Conservation (phyloP, 495 filamentous ascomycete genomes). For the Hypoxylon lienhwacheense region DNA sequence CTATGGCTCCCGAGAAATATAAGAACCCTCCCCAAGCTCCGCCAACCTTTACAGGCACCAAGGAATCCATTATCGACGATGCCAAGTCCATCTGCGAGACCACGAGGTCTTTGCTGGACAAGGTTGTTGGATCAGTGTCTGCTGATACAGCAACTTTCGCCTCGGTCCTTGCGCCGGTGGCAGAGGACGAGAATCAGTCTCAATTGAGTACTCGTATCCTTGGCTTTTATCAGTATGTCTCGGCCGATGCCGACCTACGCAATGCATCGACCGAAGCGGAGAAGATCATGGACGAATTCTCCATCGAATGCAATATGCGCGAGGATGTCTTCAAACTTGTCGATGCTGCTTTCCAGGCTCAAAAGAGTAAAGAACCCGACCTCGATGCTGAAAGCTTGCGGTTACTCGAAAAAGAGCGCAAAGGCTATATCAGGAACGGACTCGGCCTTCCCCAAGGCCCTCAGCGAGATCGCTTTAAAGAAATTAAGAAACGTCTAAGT, state of each 20-base stretch:
- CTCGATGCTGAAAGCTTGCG: slow-evolving; percentile 53
- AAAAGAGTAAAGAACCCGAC: slow-evolving; percentile 46
- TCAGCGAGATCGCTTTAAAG: slow-evolving; percentile 64
- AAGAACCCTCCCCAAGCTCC: slow-evolving; percentile 80
- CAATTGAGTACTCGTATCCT: slow-evolving; percentile 63
- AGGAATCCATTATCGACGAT: slow-evolving; percentile 71
- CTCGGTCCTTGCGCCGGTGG: slow-evolving; percentile 64
- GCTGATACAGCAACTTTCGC: slow-evolving; percentile 65
- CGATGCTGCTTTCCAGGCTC: slow-evolving; percentile 53
- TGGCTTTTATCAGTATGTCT: slow-evolving; percentile 80
- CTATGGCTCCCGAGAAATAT: slow-evolving; percentile 51
- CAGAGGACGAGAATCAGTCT: slow-evolving; percentile 66
- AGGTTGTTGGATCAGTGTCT: slow-evolving; percentile 67
- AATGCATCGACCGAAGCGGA: slow-evolving; percentile 63
- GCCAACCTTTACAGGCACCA: slow-evolving; percentile 82
- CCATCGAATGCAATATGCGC: slow-evolving; percentile 62
- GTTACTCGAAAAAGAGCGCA: slow-evolving; percentile 60
- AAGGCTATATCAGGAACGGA: slow-evolving; percentile 60
- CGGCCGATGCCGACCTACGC: slow-evolving; percentile 66
- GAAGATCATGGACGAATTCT: slow-evolving; percentile 62
- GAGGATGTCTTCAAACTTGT: slow-evolving; percentile 63
- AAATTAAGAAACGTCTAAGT: slow-evolving; percentile 64
- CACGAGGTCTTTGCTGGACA: slow-evolving; percentile 71
- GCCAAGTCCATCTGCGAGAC: slow-evolving; percentile 71
- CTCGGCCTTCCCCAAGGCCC: slow-evolving; percentile 55